Evolutionary conservation across 441 rosid genomes (phyloP), one percentile per base, ranked within the genome.

Genomic region (Syzygium malaccense): DNA sequence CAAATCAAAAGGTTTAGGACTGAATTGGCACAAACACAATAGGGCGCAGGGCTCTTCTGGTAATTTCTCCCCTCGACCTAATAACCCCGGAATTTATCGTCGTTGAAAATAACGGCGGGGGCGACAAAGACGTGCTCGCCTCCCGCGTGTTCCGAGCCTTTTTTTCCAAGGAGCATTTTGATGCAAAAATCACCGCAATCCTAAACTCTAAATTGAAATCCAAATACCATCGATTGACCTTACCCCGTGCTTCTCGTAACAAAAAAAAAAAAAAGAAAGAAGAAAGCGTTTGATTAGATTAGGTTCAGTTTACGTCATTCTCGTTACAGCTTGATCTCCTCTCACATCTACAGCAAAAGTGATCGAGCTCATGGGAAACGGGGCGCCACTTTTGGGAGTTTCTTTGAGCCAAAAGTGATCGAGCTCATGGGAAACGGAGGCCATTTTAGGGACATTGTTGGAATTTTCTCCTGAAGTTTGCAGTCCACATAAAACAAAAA

Each of bases 351-450:
- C 9, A 32, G 25, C 37, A 64, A 4, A n/a, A 64, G 17, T 17
- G 75, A 30, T 64, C 41, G 14, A 28, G 32, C 14, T 1, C 0
- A 28, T 28, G n/a, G 68, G 19, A 60, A 60, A 30, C 6, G 4
- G 0, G n/a, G 78, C 26, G 18, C 78, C 78, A 8, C 25, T 68
- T 68, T 68, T 18, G 8, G 7, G 41, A 12, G 26, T 19, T 68
- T 8, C n/a, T 33, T 68, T 68, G 10, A 8, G 48, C 30, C 37
- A 64, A 4, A 4, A 64, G 17, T 17, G 75, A 30, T 64, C 41
- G 14, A 28, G 32, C 14, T 1, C 0, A 28, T 28, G n/a, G 68
- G 19, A 60, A 60, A 30, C 6, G 4, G 0, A 8, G 8, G 23
- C 3, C 23, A 30, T 5, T 30, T 1, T 64, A 64, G 2, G 41